Evolutionary conservation across 192 early-diverging fungal genomes (phyloP), one percentile per base, ranked within the genome.

Genomic region (Entophlyctis helioformis): DNA sequence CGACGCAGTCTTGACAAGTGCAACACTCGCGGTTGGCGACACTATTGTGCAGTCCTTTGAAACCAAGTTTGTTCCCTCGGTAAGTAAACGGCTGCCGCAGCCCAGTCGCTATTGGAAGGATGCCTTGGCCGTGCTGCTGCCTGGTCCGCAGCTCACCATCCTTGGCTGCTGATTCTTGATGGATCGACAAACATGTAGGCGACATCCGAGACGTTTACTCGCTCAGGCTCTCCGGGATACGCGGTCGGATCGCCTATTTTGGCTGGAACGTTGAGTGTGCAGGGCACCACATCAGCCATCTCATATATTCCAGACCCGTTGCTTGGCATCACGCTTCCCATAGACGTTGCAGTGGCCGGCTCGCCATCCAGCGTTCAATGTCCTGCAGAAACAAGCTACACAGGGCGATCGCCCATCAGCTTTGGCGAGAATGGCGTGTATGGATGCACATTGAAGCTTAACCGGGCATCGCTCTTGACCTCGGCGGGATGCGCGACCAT

Each of bases 281-380:
- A 25, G 15, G 15, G 4, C 2, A 37, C 46, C 4, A 4, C 9
- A 19, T 10, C 12, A 4, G 42, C 53, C 27, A 50, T 55, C 16
- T n/a, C 16, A 21, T 51, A 48, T 18, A 42, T 19, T n/a, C 35
- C 47, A 15, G 47, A 55, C 11, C 53, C 53, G 11, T 12, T 26
- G 16, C 31, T 25, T 9, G 44, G 46, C 1, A 24, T 55, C 19
- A 49, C 53, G 31, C 39, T 55, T 10, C 27, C 46, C 62, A 11
- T 51, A 70, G 23, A 57, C 60, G 29, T 69, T 66, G 28, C 64
- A 8, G 10, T 52, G 59, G 39, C 47, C 50, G 7, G 64, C 73
- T 15, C 68, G 67, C 13, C 13, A 15, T 40, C n/a, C 26, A 34
- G 45, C n/a, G n/a, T n/a, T n/a, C n/a, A n/a, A n/a, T 78, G 37